These are phyloP conservation scores for Ogataea trehaloabstinens DNA, from an alignment of 805 yeast genomes.

Conservation along the genomic window DNA sequence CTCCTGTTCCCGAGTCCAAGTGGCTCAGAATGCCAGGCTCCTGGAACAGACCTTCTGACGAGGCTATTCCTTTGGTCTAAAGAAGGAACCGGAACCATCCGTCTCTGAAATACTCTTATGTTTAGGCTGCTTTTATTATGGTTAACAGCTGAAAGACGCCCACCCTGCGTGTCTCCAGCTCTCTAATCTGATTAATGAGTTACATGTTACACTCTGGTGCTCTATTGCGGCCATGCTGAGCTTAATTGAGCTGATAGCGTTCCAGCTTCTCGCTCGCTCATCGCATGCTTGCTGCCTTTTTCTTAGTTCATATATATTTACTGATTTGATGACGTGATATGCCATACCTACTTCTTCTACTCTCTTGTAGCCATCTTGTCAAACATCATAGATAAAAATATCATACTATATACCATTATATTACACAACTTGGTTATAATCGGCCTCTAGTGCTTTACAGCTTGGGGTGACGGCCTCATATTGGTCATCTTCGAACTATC, in stretches of 20 bases:
- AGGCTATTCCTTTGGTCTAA: slow-evolving; percentile 16
- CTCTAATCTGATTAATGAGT: neutral
- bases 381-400: no score
- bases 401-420: neutral
- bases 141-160: neutral
- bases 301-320: neutral
- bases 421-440: neutral
- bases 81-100: neutral
- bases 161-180: neutral
- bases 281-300: neutral
- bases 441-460: neutral
- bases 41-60: slow-evolving; percentile 23
- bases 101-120: neutral
- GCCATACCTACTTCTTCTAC: neutral
- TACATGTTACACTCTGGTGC: neutral
- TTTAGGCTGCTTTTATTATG: neutral
- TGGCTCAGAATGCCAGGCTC: slow-evolving; percentile 33
- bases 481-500: neutral
- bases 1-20: slow-evolving; percentile 26
- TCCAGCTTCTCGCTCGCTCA: neutral
- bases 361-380: neutral
- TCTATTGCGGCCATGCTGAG: neutral
- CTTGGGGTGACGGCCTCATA: neutral
- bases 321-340: neutral
- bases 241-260: no score